phyloP scores from a whole-genome alignment of 352 stramenopile genomes.

The Phytophthora rubi region DNA sequence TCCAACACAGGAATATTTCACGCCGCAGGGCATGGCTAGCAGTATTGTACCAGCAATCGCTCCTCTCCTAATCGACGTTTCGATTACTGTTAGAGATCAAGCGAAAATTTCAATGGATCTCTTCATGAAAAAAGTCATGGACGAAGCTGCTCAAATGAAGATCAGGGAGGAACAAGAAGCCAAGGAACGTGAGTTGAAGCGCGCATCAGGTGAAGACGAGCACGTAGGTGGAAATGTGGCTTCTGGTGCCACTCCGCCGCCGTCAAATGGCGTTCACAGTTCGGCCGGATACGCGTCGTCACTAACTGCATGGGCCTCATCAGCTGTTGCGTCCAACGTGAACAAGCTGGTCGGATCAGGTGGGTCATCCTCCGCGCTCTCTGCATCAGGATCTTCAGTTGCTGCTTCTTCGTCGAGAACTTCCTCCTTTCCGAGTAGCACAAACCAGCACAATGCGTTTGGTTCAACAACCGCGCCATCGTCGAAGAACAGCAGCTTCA shows the following conservation, averaged over 20 bases:
- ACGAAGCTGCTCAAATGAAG: conserved; percentile 84
- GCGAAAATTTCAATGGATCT: conserved; percentile 73
- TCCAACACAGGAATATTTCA: conserved; percentile 70
- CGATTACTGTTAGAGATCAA: conserved; percentile 79
- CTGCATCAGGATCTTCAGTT: conserved; percentile 17
- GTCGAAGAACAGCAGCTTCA: conserved; percentile 39
- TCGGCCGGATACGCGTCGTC: conserved; percentile 67
- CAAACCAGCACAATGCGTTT: conserved; percentile 24
- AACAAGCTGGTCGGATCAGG: conserved; percentile 67
- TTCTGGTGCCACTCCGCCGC: conserved; percentile 10
- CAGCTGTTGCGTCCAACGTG: conserved; percentile 70
- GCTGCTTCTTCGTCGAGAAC: conserved; percentile 33
- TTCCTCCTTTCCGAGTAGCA: conserved; percentile 31
- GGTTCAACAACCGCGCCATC: conserved; percentile 22
- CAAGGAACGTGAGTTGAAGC: conserved; percentile 65
- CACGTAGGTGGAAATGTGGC: conserved; percentile 20
- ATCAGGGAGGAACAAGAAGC: conserved; percentile 71
- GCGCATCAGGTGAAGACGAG: conserved; percentile 40
- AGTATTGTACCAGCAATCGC: conserved; percentile 82
- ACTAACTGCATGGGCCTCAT: conserved; percentile 79
- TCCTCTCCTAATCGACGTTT: conserved; percentile 82
- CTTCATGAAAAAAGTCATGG: conserved; percentile 86
- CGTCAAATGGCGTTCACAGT: conserved; percentile 35
- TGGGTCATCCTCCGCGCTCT: conserved; percentile 32
- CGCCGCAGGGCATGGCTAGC: conserved; percentile 66